Conservation (phyloP, 306 rosid genomes). For the Cucumis hystrix region DNA sequence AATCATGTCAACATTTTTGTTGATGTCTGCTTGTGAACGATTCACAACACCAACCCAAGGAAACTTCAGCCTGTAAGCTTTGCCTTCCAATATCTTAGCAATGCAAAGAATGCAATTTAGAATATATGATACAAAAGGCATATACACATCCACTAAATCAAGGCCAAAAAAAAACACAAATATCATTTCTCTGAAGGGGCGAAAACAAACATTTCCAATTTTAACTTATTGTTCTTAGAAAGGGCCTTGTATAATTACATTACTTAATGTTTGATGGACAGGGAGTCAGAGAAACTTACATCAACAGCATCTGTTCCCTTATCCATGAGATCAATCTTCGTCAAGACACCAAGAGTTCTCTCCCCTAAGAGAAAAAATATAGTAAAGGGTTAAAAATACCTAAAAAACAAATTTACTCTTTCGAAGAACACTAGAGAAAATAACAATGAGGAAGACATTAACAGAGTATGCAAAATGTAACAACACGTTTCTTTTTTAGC, state of each 20-base stretch:
- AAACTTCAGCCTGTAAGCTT: constrained; percentile 59
- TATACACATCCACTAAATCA: neutral
- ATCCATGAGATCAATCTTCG: constrained; percentile 97
- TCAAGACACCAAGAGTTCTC: constrained; percentile 87
- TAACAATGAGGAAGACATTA: neutral
- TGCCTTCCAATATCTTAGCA: constrained; percentile 74
- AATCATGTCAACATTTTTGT: constrained; percentile 94
- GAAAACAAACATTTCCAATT: too few relatives aligned
- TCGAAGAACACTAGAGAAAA: neutral
- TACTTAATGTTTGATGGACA: neutral
- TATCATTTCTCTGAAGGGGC: neutral
- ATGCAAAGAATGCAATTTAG: constrained; percentile 10
- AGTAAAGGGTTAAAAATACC: neutral
- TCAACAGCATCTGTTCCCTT: constrained; percentile 98
- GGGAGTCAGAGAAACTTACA: constrained; percentile 32
- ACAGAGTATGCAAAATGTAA: neutral
- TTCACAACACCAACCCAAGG: constrained; percentile 96
- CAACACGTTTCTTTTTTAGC: neutral
- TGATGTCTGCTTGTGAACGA: constrained; percentile 82
- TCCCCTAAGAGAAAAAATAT: constrained; percentile 44
- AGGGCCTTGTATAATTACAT: neutral
- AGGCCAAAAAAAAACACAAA: neutral
- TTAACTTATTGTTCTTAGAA: neutral
- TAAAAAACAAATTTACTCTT: neutral
- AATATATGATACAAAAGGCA: neutral